Percentiles rank a stretch among this genome's conserved stretches.
Conservation (phyloP, 2,329 filamentous ascomycete species). For the Gremmenia infestans region DNA sequence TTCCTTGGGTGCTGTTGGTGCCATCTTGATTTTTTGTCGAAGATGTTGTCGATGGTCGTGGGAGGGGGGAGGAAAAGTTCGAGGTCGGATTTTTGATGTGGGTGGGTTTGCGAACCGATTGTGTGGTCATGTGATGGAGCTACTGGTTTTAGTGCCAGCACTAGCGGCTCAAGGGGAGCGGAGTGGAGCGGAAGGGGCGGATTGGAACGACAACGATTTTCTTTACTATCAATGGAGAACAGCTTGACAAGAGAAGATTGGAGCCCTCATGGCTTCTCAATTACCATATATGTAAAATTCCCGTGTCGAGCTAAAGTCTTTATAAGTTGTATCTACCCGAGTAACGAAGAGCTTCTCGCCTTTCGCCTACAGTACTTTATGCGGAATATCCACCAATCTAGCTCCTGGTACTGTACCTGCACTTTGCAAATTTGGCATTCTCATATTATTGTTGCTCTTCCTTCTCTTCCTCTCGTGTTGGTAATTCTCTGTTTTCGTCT, state of each 20-base stretch:
- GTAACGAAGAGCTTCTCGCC: not conserved
- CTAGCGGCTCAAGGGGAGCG: not conserved
- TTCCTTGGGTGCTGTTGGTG: constrained; percentile 53
- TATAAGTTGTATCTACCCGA: too few species aligned
- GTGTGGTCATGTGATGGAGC: constrained; percentile 4
- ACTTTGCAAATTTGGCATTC: not conserved
- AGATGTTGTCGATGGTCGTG: not conserved
- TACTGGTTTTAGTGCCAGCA: not conserved
- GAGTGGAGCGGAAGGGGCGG: not conserved
- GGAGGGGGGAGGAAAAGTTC: constrained; percentile 12
- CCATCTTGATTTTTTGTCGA: constrained; percentile 39
- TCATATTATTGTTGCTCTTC: not conserved
- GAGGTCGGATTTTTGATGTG: constrained; percentile 1
- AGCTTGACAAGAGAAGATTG: too few species aligned
- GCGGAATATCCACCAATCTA: not conserved
- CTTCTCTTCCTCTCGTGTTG: not conserved
- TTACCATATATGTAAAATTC: too few species aligned
- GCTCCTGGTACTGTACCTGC: not conserved
- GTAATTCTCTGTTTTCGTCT: not conserved
- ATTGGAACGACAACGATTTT: not conserved
- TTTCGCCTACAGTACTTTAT: not conserved
- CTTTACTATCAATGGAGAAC: too few species aligned
- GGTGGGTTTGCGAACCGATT: not conserved
- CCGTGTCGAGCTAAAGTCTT: too few species aligned
- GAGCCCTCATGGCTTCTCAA: too few species aligned